Percentiles rank a stretch among this genome's conserved stretches.
These are phyloP conservation scores for Paramecium caudatum DNA, from an alignment of 73 alveolate genomes.

Conservation along the genomic window DNA sequence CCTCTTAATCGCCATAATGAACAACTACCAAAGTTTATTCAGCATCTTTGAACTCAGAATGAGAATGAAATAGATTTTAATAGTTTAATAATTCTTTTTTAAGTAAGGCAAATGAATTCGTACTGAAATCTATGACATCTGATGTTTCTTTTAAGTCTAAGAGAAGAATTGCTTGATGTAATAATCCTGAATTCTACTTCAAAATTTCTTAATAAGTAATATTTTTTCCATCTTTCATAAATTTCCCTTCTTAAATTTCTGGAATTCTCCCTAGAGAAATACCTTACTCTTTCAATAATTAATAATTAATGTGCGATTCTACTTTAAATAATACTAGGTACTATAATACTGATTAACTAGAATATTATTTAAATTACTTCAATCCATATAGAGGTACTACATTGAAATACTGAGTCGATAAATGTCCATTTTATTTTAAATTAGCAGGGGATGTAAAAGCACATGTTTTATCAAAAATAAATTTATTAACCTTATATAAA, in stretches of 20 bases:
- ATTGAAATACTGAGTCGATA: not conserved
- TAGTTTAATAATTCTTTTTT: not conserved
- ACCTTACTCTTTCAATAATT: not conserved
- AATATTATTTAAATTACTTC: not conserved
- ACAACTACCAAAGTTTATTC: not conserved
- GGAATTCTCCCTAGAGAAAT: not conserved
- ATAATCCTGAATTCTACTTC: not conserved
- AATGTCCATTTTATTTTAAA: not conserved
- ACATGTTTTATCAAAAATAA: not conserved
- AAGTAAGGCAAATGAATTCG: not conserved
- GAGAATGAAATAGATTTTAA: not conserved
- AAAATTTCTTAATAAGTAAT: not conserved
- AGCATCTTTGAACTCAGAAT: not conserved
- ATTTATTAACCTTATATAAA: not conserved
- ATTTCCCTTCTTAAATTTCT: not conserved
- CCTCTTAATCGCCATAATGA: not conserved
- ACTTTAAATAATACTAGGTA: constrained; percentile 11
- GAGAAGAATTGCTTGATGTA: constrained; percentile 1
- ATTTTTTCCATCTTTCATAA: not conserved
- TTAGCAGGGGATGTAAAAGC: too few relatives aligned
- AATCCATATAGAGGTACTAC: constrained; percentile 12
- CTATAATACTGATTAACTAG: not conserved
- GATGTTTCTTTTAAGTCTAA: not conserved
- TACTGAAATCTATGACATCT: not conserved
- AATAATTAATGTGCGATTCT: not conserved